Evolutionary conservation across 202 grass and related monocot genomes (phyloP), one percentile per base, ranked within the genome.

Genomic region (Brachypodium distachyon): DNA sequence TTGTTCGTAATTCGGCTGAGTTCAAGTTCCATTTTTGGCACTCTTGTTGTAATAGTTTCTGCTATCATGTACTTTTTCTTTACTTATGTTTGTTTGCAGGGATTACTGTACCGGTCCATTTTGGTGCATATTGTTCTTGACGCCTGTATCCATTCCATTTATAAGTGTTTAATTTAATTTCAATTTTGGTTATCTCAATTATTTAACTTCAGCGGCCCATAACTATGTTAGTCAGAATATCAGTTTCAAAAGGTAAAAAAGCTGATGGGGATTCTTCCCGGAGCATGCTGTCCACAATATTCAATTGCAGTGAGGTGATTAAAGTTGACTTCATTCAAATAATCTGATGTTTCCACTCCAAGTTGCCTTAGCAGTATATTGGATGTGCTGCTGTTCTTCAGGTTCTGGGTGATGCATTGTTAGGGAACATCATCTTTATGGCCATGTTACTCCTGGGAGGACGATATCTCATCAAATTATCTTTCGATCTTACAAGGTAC

Each of bases 171-270:
- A 32, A 37, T 47, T 74, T 82, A 33, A 23, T 16, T 74, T 48
- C 23, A 31, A 49, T 67, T 79, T 61, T 73, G 14, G 46, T 87
- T 65, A 28, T 76, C 18, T 68, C 42, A 14, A 77, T 40, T 68
- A 28, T 37, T 58, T 66, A 67, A 72, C 80, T 49, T 82, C 26
- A 34, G 58, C 40, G 52, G 0, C 50, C 70, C 87, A 69, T 94
- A 86, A 98, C 85, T 86, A 85, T 86, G 48, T 42, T 81, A 97
- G 89, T 80, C 84, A 92, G 84, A 73, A 80, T 90, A 88, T 98
- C 77, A 57, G 87, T 98, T 73, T 81, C 80, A 53, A 82, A 78
- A 82, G 77, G 47, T 58, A 90, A 79, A 73, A 80, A 42, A 81
- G 57, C 34, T 71, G 73, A 77, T 60, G 79, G 74, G 44, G 66